These are phyloP conservation scores for Sporisorium iseilematis-ciliati DNA, from an alignment of 1,284 basidiomycete species.

Conservation along the genomic window DNA sequence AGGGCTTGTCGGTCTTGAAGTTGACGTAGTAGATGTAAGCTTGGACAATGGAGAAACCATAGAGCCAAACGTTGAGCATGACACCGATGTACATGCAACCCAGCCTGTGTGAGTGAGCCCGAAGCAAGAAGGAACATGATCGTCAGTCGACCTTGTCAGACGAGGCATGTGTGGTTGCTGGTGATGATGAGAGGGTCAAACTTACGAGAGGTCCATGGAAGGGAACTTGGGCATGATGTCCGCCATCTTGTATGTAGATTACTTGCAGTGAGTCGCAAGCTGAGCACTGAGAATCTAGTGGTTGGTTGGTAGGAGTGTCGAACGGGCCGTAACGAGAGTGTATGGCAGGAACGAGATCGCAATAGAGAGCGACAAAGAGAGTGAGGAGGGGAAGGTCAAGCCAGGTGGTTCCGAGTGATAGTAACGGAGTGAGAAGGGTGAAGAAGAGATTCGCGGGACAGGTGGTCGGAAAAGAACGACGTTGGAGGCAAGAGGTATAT, in stretches of 20 bases:
- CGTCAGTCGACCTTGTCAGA: not conserved
- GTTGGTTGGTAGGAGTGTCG: not conserved
- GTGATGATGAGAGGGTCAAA: not conserved
- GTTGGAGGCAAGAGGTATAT: slow-evolving; percentile 11
- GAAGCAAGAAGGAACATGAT: not conserved
- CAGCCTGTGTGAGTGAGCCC: slow-evolving; percentile 26
- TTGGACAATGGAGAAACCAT: slow-evolving; percentile 61
- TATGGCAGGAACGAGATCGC: not conserved
- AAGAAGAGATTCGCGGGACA: not conserved
- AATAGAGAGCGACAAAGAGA: not conserved
- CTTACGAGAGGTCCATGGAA: slow-evolving; percentile 46
- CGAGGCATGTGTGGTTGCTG: not conserved
- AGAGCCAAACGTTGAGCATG: slow-evolving; percentile 63
- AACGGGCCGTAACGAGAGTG: slow-evolving; percentile 8
- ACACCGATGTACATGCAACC: slow-evolving; percentile 65
- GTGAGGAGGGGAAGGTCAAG: not conserved
- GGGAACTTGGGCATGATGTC: slow-evolving; percentile 30
- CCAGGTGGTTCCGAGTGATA: not conserved
- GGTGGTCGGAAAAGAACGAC: not conserved
- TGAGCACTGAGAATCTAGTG: not conserved
- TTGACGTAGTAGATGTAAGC: slow-evolving; percentile 61
- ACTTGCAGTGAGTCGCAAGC: slow-evolving; percentile 7
- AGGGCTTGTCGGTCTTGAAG: slow-evolving; percentile 59
- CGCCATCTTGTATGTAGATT: slow-evolving; percentile 23
- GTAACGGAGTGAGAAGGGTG: not conserved